phyloP scores from a whole-genome alignment of 129 eudicot genomes.

The Kitagawia praeruptora region DNA sequence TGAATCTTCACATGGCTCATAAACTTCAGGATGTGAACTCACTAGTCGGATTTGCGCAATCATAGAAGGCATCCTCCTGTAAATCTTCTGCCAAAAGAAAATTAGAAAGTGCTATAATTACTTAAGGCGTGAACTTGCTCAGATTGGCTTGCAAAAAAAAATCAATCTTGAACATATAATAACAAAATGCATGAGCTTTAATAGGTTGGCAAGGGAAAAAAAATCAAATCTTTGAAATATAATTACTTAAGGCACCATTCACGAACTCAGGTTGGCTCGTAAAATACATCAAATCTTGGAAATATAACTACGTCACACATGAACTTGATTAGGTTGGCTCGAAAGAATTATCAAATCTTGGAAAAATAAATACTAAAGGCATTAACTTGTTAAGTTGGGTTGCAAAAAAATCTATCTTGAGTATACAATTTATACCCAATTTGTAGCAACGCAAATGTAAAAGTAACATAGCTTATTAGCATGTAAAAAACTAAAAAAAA shows the following conservation, averaged over 20 bases:
- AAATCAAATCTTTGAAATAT: neutral
- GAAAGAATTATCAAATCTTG: neutral
- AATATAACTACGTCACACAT: no score
- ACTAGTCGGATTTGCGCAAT: constrained; percentile 72
- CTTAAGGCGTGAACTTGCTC: neutral
- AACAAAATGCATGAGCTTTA: neutral
- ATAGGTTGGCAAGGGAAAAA: neutral
- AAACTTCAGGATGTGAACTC: constrained; percentile 84
- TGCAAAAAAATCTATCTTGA: neutral
- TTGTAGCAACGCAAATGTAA: neutral
- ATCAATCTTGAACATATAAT: no score
- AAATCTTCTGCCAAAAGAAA: constrained; percentile 1
- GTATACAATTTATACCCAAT: neutral
- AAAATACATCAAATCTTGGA: no score
- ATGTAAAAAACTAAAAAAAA: neutral
- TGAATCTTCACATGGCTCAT: constrained; percentile 89
- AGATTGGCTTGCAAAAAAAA: neutral
- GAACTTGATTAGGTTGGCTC: no score
- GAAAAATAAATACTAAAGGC: no score
- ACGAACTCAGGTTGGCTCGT: neutral
- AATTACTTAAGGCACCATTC: neutral
- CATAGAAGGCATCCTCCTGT: constrained; percentile 35
- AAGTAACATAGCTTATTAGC: neutral
- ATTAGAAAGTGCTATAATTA: neutral
- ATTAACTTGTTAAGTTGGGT: neutral